Conservation (phyloP, 495 filamentous ascomycete genomes). For the Tetracladium setigerum region DNA sequence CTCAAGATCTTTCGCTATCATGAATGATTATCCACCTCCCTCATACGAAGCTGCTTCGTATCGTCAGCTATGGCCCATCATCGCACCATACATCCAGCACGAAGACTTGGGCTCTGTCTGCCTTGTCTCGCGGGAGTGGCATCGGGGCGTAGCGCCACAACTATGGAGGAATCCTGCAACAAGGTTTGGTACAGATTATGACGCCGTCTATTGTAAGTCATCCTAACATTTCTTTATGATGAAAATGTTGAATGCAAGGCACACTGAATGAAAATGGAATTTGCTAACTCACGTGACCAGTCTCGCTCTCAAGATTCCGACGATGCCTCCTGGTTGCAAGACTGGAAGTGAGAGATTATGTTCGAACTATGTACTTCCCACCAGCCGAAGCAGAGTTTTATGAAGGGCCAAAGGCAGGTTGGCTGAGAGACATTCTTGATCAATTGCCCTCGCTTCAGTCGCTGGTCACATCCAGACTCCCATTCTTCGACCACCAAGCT, state of each 20-base stretch:
- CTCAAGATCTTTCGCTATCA: background rate
- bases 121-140: conserved; percentile 51
- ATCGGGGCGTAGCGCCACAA: conserved; percentile 50
- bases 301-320: conserved; percentile 56
- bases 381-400: conserved; percentile 60
- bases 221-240: background rate
- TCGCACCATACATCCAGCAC: conserved; percentile 53
- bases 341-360: conserved; percentile 44
- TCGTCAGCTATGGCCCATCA: conserved; percentile 52
- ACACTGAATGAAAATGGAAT: conserved; percentile 2
- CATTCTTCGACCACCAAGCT: conserved; percentile 59
- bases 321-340: conserved; percentile 49
- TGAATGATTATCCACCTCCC: conserved; percentile 31
- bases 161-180: conserved; percentile 62
- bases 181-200: conserved; percentile 55
- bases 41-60: conserved; percentile 52
- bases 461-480: conserved; percentile 51
- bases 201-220: conserved; percentile 50
- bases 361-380: conserved; percentile 60
- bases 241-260: background rate
- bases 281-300: conserved; percentile 23
- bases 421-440: conserved; percentile 55
- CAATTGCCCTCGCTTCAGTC: conserved; percentile 53
- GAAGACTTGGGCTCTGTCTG: conserved; percentile 51
- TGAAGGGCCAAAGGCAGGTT: conserved; percentile 51